Evolutionary conservation across 2,329 filamentous ascomycete genomes (phyloP).

Genomic region (Neurospora crassa): DNA sequence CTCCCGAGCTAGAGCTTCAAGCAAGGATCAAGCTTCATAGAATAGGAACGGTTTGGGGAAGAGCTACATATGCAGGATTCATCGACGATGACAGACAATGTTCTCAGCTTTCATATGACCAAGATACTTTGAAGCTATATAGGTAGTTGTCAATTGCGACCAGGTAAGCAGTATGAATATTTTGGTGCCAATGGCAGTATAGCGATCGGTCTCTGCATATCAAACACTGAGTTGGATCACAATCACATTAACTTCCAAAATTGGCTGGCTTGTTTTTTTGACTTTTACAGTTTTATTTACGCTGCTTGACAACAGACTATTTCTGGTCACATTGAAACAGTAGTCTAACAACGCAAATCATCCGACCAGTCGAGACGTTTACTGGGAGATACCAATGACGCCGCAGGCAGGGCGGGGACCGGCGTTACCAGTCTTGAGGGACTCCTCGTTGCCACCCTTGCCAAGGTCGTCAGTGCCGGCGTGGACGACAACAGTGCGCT

Average conservation of each 20-base stretch:
- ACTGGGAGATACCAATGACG: slow-evolving; percentile 82
- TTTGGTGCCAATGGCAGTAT: background rate
- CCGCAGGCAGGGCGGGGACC: slow-evolving; percentile 90
- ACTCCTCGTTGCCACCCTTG: slow-evolving; percentile 85
- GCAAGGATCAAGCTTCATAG: background rate
- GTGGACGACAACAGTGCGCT: slow-evolving; percentile 94
- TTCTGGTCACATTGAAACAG: background rate
- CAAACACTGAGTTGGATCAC: background rate
- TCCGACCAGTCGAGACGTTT: slow-evolving; percentile 25
- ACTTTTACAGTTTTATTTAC: background rate
- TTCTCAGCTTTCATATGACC: background rate
- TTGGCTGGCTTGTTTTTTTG: background rate
- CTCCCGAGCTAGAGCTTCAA: background rate
- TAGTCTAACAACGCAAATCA: background rate
- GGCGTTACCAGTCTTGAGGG: slow-evolving; percentile 97
- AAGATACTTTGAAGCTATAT: background rate
- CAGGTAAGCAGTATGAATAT: background rate
- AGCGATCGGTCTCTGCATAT: background rate
- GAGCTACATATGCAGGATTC: background rate
- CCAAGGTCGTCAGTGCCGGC: slow-evolving; percentile 94
- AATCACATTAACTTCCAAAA: background rate
- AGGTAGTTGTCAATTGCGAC: background rate
- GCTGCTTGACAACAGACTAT: background rate
- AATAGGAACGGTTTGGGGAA: background rate
- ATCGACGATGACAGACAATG: background rate